phyloP scores from a whole-genome alignment of 2,329 filamentous ascomycete species.

The Diaporthe humulicola region DNA sequence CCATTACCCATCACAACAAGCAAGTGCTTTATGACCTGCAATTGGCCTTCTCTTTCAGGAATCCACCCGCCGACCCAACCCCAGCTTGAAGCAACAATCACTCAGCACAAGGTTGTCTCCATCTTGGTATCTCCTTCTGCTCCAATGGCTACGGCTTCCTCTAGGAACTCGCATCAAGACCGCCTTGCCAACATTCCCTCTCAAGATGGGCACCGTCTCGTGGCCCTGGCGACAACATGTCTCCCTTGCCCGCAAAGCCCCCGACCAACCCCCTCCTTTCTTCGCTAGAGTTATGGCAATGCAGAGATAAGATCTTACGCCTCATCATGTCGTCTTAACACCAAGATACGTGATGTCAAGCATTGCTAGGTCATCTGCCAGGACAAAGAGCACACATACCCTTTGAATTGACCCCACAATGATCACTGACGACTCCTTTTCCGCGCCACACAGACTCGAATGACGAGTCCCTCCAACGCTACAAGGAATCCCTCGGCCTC shows the following conservation, averaged over 20 bases:
- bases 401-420: not conserved
- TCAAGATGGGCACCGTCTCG: not conserved
- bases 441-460: conserved; percentile 64
- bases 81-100: not conserved
- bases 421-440: conserved; percentile 9
- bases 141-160: not conserved
- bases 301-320: not conserved
- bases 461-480: conserved; percentile 95
- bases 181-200: not conserved
- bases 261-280: not conserved
- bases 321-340: not conserved
- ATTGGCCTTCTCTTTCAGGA: not conserved
- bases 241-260: not conserved
- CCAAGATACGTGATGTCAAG: not conserved
- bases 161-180: not conserved
- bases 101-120: not conserved
- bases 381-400: not conserved
- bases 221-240: not conserved
- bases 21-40: conserved; percentile 29
- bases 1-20: not conserved
- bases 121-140: not conserved
- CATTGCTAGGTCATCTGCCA: not conserved
- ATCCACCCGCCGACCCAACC: not conserved
- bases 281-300: not conserved
- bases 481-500: conserved; percentile 96